phyloP scores from a whole-genome alignment of 1,284 basidiomycete genomes.

The Ceratobasidium sp. region DNA sequence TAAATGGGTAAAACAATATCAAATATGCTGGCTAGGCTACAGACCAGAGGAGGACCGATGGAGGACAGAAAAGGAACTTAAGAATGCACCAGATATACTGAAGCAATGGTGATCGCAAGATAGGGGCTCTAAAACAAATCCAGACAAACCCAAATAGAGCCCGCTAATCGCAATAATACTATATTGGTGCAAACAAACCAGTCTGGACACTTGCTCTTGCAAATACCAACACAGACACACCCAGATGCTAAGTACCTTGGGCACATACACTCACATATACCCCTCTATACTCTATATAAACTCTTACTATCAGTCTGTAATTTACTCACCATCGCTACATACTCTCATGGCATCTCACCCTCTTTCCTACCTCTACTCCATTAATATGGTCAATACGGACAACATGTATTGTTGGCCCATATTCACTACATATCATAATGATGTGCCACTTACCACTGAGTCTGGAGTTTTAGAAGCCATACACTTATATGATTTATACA shows the following conservation, averaged over 20 bases:
- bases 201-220: neutral
- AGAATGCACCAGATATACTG: constrained; percentile 11
- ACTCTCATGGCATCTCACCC: neutral
- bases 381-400: neutral
- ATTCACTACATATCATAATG: neutral
- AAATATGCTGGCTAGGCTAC: constrained; percentile 3
- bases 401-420: neutral
- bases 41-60: constrained; percentile 21
- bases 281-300: too few relatives aligned
- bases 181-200: neutral
- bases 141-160: neutral
- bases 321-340: too few relatives aligned
- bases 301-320: too few relatives aligned
- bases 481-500: neutral
- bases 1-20: constrained; percentile 49
- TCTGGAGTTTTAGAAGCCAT: neutral
- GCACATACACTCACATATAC: too few relatives aligned
- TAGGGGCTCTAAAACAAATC: neutral
- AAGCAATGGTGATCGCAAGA: neutral
- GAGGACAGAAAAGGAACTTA: neutral
- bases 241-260: too few relatives aligned
- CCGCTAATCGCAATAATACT: neutral
- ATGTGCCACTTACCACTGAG: neutral
- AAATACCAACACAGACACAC: too few relatives aligned
- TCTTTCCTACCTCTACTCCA: too few relatives aligned